Conservation (phyloP, 2,329 filamentous ascomycete genomes). For the Alternaria brassicae region DNA sequence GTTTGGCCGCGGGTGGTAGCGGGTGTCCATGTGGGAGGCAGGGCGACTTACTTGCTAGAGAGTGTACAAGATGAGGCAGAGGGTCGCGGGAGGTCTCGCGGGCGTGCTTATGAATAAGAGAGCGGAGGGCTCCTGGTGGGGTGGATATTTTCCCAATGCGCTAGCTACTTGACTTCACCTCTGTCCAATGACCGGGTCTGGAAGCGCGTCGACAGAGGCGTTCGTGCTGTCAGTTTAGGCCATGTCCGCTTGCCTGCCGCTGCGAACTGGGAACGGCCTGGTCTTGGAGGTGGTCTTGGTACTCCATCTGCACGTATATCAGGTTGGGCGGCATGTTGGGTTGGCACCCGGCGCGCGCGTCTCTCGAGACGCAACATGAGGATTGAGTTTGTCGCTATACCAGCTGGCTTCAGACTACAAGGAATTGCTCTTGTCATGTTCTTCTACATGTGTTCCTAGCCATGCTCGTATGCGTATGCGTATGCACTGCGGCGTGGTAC, state of each 20-base stretch:
- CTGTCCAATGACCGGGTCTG: slow-evolving; percentile 43
- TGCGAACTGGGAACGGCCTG: slow-evolving; percentile 25
- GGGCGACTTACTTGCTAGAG: slow-evolving; percentile 40
- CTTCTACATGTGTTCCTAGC: slow-evolving; percentile 6
- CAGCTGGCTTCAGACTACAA: background rate
- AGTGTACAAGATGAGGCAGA: slow-evolving; percentile 18
- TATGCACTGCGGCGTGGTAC: slow-evolving; percentile 33
- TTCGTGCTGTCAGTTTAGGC: slow-evolving; percentile 26
- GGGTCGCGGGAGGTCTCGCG: slow-evolving; percentile 30
- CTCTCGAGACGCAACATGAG: background rate
- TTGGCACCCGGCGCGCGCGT: background rate
- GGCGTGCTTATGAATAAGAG: slow-evolving; percentile 48
- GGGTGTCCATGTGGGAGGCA: slow-evolving; percentile 21
- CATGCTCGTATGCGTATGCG: slow-evolving; percentile 30
- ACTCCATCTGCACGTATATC: slow-evolving; percentile 25
- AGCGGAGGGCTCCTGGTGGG: slow-evolving; percentile 40
- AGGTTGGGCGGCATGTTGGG: slow-evolving; percentile 14
- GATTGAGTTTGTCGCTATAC: fast-evolving
- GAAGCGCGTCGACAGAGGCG: slow-evolving; percentile 34
- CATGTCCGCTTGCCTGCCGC: slow-evolving; percentile 28
- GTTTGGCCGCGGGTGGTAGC: slow-evolving; percentile 20
- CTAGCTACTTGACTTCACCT: slow-evolving; percentile 43
- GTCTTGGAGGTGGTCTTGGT: slow-evolving; percentile 29
- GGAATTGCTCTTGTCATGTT: background rate
- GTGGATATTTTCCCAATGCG: slow-evolving; percentile 45